A percentile compares a stretch with the other conserved stretches of the same genome.
phyloP scores from a whole-genome alignment of 441 rosid species.

The Bruguiera hainesii region DNA sequence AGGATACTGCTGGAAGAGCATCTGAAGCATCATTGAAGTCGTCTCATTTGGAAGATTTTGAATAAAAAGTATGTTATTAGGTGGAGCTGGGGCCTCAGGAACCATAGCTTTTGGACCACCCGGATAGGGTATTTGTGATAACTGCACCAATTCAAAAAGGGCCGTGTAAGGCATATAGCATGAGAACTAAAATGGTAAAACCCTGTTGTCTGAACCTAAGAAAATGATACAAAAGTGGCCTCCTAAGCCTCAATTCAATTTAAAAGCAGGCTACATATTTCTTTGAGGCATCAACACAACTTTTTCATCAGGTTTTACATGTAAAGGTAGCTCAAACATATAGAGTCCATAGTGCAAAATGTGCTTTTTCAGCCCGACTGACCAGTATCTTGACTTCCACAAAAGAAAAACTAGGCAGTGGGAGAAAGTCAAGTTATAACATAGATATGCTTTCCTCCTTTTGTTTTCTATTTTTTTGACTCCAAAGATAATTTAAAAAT shows the following conservation, averaged over 20 bases:
- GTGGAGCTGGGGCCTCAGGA: slow-evolving; percentile 94
- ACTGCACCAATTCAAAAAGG: slow-evolving; percentile 39
- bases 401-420: not conserved
- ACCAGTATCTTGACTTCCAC: not conserved
- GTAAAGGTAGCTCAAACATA: not conserved
- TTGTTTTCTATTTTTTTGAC: not conserved
- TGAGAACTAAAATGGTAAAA: not conserved
- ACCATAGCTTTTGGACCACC: slow-evolving; percentile 62
- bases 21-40: slow-evolving; percentile 77
- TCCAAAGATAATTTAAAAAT: not conserved
- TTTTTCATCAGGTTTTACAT: not conserved
- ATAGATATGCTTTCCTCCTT: too few relatives aligned
- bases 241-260: not conserved
- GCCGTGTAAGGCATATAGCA: not conserved
- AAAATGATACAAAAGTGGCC: not conserved
- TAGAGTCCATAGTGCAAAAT: not conserved
- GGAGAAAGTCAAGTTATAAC: not conserved
- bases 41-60: slow-evolving; percentile 92
- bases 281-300: not conserved
- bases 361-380: not conserved
- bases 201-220: not conserved
- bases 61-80: slow-evolving; percentile 85
- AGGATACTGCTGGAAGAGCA: slow-evolving; percentile 62
- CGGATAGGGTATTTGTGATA: slow-evolving; percentile 80
- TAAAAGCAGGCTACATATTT: not conserved